phyloP scores from a whole-genome alignment of 2,329 filamentous ascomycete species.

The Dothidotthia symphoricarpi region DNA sequence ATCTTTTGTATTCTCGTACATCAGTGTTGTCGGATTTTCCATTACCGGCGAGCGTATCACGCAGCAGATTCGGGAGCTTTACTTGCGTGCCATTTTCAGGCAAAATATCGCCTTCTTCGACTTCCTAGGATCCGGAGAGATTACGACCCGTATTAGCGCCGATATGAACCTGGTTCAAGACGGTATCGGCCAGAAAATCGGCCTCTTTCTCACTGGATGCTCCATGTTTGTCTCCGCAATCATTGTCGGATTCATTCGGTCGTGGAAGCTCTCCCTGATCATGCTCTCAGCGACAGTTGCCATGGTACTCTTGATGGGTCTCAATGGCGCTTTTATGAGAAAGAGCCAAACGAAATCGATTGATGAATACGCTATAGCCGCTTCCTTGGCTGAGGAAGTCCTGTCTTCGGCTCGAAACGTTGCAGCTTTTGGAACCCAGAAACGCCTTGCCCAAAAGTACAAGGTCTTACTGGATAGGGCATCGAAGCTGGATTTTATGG shows the following conservation, averaged over 20 bases:
- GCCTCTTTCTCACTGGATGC: constrained; percentile 34
- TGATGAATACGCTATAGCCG: constrained; percentile 77
- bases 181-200: constrained; percentile 60
- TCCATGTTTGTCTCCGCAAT: constrained; percentile 77
- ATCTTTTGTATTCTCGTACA: constrained; percentile 64
- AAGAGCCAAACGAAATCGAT: constrained; percentile 72
- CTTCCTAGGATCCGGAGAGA: constrained; percentile 89
- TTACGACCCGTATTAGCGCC: constrained; percentile 91
- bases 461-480: constrained; percentile 71
- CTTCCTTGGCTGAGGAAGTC: constrained; percentile 89
- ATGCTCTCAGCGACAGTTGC: constrained; percentile 77
- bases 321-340: constrained; percentile 71
- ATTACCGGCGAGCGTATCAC: constrained; percentile 55
- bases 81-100: constrained; percentile 60
- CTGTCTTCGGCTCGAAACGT: constrained; percentile 91
- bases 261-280: constrained; percentile 91
- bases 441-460: constrained; percentile 85
- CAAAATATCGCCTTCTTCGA: constrained; percentile 57
- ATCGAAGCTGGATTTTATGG: constrained; percentile 71
- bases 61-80: constrained; percentile 51
- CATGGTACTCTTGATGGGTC: constrained; percentile 73
- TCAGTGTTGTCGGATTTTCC: constrained; percentile 85
- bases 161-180: constrained; percentile 95
- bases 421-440: constrained; percentile 88
- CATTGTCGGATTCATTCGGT: constrained; percentile 85